Percentiles rank a stretch among this genome's conserved stretches.
Evolutionary conservation across 1,284 basidiomycete species (phyloP).

Genomic region (Sporisorium iseilematis-ciliati): DNA sequence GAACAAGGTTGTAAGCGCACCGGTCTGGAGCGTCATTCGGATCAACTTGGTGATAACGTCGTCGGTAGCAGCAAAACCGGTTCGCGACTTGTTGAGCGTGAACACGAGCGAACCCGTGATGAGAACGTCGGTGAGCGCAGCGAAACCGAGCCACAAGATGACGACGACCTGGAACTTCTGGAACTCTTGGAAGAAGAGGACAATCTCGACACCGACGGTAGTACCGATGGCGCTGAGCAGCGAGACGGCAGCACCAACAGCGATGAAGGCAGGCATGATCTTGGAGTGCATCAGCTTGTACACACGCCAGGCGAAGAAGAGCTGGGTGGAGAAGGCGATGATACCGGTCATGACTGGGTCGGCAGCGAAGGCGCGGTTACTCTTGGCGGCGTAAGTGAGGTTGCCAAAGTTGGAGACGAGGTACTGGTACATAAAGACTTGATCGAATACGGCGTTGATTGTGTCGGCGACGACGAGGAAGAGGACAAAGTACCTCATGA

Average conservation of each 20-base stretch:
- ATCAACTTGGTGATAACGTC: constrained; percentile 66
- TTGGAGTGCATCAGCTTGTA: constrained; percentile 59
- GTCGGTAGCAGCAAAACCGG: constrained; percentile 65
- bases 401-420: constrained; percentile 63
- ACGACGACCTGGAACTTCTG: constrained; percentile 65
- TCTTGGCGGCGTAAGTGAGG: constrained; percentile 42
- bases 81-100: constrained; percentile 61
- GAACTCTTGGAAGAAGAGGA: constrained; percentile 52
- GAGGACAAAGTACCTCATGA: constrained; percentile 60
- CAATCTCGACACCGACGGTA: constrained; percentile 61
- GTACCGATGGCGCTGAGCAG: constrained; percentile 59
- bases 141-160: constrained; percentile 62
- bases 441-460: constrained; percentile 53
- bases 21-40: constrained; percentile 62
- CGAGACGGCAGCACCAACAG: constrained; percentile 34
- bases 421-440: constrained; percentile 62
- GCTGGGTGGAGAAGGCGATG: constrained; percentile 60
- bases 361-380: constrained; percentile 51
- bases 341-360: constrained; percentile 61
- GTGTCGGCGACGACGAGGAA: constrained; percentile 56
- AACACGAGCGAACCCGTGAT: constrained; percentile 60
- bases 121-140: constrained; percentile 60
- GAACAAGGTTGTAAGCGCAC: constrained; percentile 59
- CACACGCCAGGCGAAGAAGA: constrained; percentile 67
- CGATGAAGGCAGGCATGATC: constrained; percentile 54